Evolutionary conservation across 2,329 filamentous ascomycete genomes (phyloP).

Genomic region (Didymella lethalis): DNA sequence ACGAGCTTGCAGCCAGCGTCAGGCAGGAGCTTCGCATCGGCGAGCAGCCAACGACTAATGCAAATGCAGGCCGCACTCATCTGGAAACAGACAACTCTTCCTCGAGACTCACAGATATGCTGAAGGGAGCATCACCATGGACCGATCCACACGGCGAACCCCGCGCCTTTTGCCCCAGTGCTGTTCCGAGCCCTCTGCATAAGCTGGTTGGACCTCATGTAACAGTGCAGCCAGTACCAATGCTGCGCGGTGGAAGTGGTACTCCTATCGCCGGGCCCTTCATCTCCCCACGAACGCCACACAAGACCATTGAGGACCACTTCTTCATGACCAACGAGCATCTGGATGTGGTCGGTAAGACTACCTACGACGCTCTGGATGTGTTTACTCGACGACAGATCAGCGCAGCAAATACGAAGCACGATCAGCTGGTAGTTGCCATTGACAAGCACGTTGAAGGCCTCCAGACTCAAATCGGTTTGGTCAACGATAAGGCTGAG

Average conservation of each 20-base stretch:
- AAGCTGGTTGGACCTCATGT: conserved; percentile 19
- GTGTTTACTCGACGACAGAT: conserved; percentile 25
- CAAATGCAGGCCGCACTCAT: conserved; percentile 5
- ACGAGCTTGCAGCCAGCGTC: conserved; percentile 23
- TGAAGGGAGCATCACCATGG: conserved; percentile 31
- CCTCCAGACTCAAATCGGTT: conserved; percentile 37
- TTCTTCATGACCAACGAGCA: conserved; percentile 50
- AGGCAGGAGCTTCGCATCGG: conserved; percentile 33
- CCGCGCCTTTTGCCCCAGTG: conserved; percentile 34
- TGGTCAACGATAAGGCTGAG: conserved; percentile 35
- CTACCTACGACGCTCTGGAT: conserved; percentile 36
- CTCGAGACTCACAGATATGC: conserved; percentile 41
- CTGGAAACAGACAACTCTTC: conserved; percentile 33
- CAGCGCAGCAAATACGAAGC: conserved; percentile 23
- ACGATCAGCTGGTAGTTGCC: conserved; percentile 28
- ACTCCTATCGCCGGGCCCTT: conserved; percentile 4
- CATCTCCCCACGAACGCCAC: conserved; percentile 16
- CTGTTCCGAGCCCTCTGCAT: conserved; percentile 45
- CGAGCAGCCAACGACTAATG: conserved; percentile 9
- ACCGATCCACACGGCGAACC: conserved; percentile 32
- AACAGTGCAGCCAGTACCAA: conserved; percentile 17
- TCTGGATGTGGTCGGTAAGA: conserved; percentile 44
- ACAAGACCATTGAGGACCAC: conserved; percentile 37
- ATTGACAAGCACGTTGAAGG: conserved; percentile 38
- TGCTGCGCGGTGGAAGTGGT: conserved; percentile 1